Evolutionary conservation across 768 basidiomycete species (phyloP), one percentile per base, ranked within the genome.

Genomic region (Termitomyces sp.): DNA sequence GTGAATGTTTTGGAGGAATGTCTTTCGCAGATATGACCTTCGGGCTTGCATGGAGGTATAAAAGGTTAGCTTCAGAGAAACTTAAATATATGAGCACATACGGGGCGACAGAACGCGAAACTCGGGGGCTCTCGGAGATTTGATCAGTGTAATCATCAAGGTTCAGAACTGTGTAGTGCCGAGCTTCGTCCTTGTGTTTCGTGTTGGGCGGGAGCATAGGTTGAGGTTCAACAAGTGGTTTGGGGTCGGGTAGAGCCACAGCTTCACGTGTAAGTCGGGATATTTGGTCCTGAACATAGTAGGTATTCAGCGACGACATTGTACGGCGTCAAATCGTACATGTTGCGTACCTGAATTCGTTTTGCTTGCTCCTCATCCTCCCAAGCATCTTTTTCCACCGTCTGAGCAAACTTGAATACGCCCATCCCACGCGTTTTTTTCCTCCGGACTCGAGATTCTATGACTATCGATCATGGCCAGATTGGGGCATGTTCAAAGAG

Each of bases 381-480:
- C 88, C 88, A 91, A 29, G 75, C 81, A 32, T 76, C 78, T 25
- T 77, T 72, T 59, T 91, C 90, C 18, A 92, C 84, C 0, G 90
- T 92, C 62, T 86, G 84, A 0, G 88, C 88, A 68, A 89, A 91
- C 65, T 91, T 85, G 61, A 92, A 92, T 25, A 92, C 79, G 40
- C 84, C 84, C 27, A 71, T 65, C 23, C 75, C 74, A 9, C 81
- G 77, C 4, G 83, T 76, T 65, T 83, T 89, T 71, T 89, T 90
- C 54, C 82, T 70, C 31, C 77, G 80, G 38, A 75, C 68, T 15
- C 76, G 72, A 23, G 84, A 80, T 67, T 90, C 88, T 57, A 89
- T 75, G 48, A 65, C 58, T 54, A 57, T 46, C n/a, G n/a, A n/a
- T n/a, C 20, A 52, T 50, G 54, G 31, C 46, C 54, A 58, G 57